Evolutionary conservation across 371 early-diverging fungal species (phyloP).

Genomic region (Polyrhizophydium stewartii): DNA sequence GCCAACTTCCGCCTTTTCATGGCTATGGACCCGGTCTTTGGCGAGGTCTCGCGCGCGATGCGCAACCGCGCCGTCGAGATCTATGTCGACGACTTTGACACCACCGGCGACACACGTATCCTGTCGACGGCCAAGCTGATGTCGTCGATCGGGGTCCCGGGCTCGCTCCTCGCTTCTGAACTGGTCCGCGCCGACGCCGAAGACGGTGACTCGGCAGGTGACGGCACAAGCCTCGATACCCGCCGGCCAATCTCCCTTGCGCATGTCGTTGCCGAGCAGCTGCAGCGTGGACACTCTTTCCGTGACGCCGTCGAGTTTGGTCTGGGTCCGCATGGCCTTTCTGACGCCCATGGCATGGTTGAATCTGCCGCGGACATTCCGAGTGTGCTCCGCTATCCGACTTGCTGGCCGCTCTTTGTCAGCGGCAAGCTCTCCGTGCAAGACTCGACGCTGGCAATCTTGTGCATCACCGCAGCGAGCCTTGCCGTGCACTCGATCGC

Average conservation of each 20-base stretch:
- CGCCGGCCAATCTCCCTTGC: constrained; percentile 30
- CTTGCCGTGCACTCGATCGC: neutral
- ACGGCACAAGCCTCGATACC: neutral
- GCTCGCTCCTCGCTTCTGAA: neutral
- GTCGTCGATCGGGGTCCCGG: constrained; percentile 3
- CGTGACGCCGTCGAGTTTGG: constrained; percentile 33
- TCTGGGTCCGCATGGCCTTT: too few relatives aligned
- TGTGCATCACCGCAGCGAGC: neutral
- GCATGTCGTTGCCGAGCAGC: constrained; percentile 57
- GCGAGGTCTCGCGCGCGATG: constrained; percentile 96
- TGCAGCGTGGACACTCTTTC: constrained; percentile 63
- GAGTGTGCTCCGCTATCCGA: neutral
- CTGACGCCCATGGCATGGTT: too few relatives aligned
- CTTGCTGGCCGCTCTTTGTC: neutral
- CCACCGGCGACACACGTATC: neutral
- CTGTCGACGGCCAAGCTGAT: neutral
- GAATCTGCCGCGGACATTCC: neutral
- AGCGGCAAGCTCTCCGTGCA: neutral
- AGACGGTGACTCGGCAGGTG: neutral
- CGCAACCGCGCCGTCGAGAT: constrained; percentile 93
- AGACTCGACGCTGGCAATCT: neutral
- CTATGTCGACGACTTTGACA: constrained; percentile 21
- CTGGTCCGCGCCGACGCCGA: neutral
- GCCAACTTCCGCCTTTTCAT: constrained; percentile 97
- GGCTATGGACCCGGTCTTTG: constrained; percentile 93